Evolutionary conservation across 768 basidiomycete species (phyloP), one percentile per base, ranked within the genome.

Genomic region (Termitomyces sp.): DNA sequence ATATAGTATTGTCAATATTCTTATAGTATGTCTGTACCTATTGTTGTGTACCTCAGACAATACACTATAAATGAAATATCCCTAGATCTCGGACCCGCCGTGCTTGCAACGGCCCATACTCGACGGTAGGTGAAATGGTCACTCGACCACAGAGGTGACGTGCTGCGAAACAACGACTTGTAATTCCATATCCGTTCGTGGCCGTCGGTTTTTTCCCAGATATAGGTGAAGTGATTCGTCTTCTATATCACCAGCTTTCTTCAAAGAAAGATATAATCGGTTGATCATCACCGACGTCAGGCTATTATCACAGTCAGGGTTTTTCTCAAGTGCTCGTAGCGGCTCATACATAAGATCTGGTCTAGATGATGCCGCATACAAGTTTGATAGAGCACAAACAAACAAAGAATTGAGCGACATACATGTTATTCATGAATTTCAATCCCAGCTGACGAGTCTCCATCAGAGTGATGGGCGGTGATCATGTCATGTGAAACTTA

Each of bases 281-380:
- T 62, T 65, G 50, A 64, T 55, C 63, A 65, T 62, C n/a, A 64
- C 53, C 0, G 63, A 38, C 12, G 63, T 65, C 21, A 64, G 60
- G 41, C 64, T 65, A 57, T n/a, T 28, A 3, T n/a, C 7, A 30
- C 5, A 44, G 33, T 44, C 38, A 41, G 52, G 10, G 12, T 8
- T 21, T 6, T 33, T 35, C 31, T 43, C 9, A 8, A 33, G 7
- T 7, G 7, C 10, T 14, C n/a, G 40, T 19, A 1, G 19, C 17
- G 7, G 12, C 5, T 30, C 52, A 31, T 56, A 60, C 58, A 56
- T 56, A 30, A 60, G 23, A 52, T 60, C 46, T n/a, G 58, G 58
- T 45, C 58, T 60, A 31, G 50, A 40, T 33, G 21, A 14, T 26
- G 14, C 15, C 17, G 10, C 19, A 26, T 17, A 35, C 43, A 12